Evolutionary conservation across 371 early-diverging fungal species (phyloP).

Genomic region (Mucor circinelloides): DNA sequence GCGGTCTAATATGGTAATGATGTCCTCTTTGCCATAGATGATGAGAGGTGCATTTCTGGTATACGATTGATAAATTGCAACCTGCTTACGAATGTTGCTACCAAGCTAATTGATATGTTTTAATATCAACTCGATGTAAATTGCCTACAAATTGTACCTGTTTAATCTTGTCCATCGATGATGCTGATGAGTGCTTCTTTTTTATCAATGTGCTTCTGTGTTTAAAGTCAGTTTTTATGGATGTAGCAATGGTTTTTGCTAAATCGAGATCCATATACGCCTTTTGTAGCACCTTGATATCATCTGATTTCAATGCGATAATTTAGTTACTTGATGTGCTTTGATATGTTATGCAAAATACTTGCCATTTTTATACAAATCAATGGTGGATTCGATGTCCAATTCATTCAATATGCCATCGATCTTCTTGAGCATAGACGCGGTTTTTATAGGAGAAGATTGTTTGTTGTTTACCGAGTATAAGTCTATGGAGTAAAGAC

Average conservation of each 20-base stretch:
- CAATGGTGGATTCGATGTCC: background rate
- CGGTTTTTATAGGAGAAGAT: background rate
- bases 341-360: background rate
- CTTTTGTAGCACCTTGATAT: slow-evolving; percentile 28
- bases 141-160: background rate
- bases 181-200: slow-evolving; percentile 9
- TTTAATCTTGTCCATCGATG: slow-evolving; percentile 1
- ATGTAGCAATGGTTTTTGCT: slow-evolving; percentile 31
- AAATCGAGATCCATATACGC: slow-evolving; percentile 30
- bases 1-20: slow-evolving; percentile 22
- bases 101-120: slow-evolving; percentile 27
- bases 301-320: slow-evolving; percentile 13
- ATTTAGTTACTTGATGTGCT: background rate
- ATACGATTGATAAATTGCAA: slow-evolving; percentile 34
- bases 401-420: background rate
- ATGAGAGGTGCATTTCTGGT: slow-evolving; percentile 32
- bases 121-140: background rate
- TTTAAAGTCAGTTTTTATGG: slow-evolving; percentile 31
- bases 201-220: slow-evolving; percentile 36
- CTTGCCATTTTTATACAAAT: slow-evolving; percentile 5
- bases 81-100: slow-evolving; percentile 32
- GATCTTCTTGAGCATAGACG: background rate
- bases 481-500: slow-evolving; percentile 10
- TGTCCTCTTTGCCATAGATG: slow-evolving; percentile 36
- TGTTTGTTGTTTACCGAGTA: slow-evolving; percentile 9